phyloP scores from a whole-genome alignment of 371 early-diverging fungal species.

The Mucor racemosus region DNA sequence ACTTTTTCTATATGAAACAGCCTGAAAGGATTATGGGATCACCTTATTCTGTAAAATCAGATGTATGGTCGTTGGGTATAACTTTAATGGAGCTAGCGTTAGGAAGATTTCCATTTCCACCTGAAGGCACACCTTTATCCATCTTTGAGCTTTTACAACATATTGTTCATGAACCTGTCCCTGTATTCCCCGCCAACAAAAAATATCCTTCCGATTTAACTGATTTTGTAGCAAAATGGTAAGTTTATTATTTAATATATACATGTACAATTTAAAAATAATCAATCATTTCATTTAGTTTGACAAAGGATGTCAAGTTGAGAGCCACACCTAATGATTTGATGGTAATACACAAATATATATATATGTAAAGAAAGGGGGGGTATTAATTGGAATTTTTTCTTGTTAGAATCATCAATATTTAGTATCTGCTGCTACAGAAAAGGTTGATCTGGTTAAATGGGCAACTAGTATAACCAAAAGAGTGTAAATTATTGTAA shows the following conservation, averaged over 20 bases:
- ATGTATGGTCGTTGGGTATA: slow-evolving; percentile 95
- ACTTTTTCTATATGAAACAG: slow-evolving; percentile 38
- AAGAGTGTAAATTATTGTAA: slow-evolving; percentile 2
- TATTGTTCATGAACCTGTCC: slow-evolving; percentile 91
- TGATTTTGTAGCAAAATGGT: slow-evolving; percentile 82
- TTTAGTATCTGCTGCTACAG: slow-evolving; percentile 54
- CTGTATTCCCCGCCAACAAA: slow-evolving; percentile 72
- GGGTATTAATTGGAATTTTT: slow-evolving; percentile 12
- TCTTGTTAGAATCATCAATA: slow-evolving; percentile 57
- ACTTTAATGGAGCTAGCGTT: slow-evolving; percentile 92
- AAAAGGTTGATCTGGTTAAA: slow-evolving; percentile 61
- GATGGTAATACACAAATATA: slow-evolving; percentile 49
- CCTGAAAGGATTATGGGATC: slow-evolving; percentile 96
- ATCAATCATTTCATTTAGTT: slow-evolving; percentile 35
- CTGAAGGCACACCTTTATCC: slow-evolving; percentile 74
- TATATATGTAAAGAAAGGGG: no score
- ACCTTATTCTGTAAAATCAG: slow-evolving; percentile 90
- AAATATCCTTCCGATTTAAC: slow-evolving; percentile 76
- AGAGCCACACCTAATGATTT: slow-evolving; percentile 79
- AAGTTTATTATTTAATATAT: slow-evolving; percentile 9
- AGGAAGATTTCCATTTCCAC: slow-evolving; percentile 89
- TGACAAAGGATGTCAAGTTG: slow-evolving; percentile 75
- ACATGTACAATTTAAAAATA: background rate
- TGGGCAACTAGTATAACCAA: slow-evolving; percentile 46
- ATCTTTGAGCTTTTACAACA: slow-evolving; percentile 92